Base-by-base conservation (phyloP, 306 rosid species). In the Cotoneaster glaucophyllus region DNA sequence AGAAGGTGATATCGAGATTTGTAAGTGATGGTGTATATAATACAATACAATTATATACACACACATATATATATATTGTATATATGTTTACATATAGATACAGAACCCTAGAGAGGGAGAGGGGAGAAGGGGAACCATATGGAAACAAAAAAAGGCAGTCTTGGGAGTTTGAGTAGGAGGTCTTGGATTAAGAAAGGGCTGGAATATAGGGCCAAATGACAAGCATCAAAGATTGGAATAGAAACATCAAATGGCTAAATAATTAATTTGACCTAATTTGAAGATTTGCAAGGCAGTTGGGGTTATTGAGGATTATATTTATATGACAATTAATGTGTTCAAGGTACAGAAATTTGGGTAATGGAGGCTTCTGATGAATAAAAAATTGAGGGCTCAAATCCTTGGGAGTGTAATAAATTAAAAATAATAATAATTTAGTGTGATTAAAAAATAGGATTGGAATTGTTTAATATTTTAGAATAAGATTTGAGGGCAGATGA, bases 171-270 rank as follows among this genome's bases (percentile, higher is more conserved):
- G 82, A 87, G 90, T 53, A 78, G 59, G 61, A 78, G 63, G 70
- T 77, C 74, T 62, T 74, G 45, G 59, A 62, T 62, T 43, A 17
- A 18, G 21, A 19, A 31, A 31, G 45, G 68, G 21, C 54, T 48
- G 54, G 54, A 48, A 48, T 48, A 17, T 18, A 48, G 18, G 54
- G 54, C 54, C 54, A 48, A 48, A 48, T 15, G 74, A 37, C 75
- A 65, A 31, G 82, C 81, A 80, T 84, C 75, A 74, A 73, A 86
- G 80, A 85, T 77, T 43, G 85, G 91, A 85, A 90, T 90, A 82
- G 97, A 92, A 90, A 85, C 93, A 84, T 85, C 86, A 84, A 52
- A 78, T 71, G n/a, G 17, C 70, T 86, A 75, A 69, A 80, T 83
- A 64, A 74, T 85, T 83, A 64, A 74, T 85, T 59, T 22, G n/a